Evolutionary conservation across 208 protist species (phyloP).

Genomic region (Entamoeba invadens): DNA sequence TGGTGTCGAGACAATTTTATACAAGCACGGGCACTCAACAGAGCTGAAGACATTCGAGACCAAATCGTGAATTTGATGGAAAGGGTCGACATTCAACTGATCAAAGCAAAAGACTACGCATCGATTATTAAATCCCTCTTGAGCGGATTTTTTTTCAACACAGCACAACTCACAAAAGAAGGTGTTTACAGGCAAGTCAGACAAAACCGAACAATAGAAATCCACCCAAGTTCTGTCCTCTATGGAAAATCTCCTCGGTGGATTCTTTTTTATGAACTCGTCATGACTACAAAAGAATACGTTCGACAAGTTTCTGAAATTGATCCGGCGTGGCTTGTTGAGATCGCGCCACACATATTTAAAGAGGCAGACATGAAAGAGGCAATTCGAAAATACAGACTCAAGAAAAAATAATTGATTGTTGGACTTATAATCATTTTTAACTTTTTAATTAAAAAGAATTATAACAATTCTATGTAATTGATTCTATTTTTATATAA

Average conservation of each 20-base stretch:
- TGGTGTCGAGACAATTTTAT: slow-evolving; percentile 1
- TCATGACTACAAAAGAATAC: background rate
- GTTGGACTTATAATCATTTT: too few species aligned
- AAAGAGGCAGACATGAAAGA: background rate
- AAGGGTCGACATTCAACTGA: slow-evolving; percentile 30
- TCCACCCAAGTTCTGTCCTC: background rate
- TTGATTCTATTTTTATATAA: too few species aligned
- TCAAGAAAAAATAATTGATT: background rate
- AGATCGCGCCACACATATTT: slow-evolving; percentile 40
- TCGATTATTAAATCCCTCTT: background rate
- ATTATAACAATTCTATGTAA: too few species aligned
- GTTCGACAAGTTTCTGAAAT: slow-evolving; percentile 11
- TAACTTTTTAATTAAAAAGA: too few species aligned
- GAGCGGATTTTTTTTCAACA: background rate
- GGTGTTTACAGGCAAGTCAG: background rate
- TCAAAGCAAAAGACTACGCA: slow-evolving; percentile 28
- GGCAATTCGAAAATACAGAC: background rate
- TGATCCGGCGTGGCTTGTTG: slow-evolving; percentile 33
- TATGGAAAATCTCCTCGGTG: background rate
- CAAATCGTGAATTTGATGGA: background rate
- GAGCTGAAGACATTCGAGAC: background rate
- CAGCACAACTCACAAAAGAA: background rate
- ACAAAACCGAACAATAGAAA: background rate
- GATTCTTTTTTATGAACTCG: slow-evolving; percentile 4
- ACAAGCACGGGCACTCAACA: background rate